Evolutionary conservation across 148 eudicot species (phyloP).

Genomic region (Rhododendron simsii): DNA sequence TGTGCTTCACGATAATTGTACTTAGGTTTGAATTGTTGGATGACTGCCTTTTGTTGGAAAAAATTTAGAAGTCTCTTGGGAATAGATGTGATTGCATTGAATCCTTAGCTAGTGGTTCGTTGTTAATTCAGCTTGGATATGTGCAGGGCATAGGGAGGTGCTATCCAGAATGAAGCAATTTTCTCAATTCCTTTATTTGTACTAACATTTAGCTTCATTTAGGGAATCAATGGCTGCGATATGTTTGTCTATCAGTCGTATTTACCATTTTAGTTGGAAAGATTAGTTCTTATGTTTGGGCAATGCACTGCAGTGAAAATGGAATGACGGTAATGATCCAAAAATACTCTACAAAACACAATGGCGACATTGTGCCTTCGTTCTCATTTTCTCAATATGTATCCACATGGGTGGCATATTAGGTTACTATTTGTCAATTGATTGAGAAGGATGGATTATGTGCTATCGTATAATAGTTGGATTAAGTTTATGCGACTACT

Average conservation of each 20-base stretch:
- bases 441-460: neutral
- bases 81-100: neutral
- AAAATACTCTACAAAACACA: neutral
- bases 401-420: neutral
- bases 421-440: neutral
- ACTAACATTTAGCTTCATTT: neutral
- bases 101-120: neutral
- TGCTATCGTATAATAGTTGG: neutral
- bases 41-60: neutral
- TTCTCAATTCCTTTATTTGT: neutral
- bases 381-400: neutral
- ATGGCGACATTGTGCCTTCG: neutral
- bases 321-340: neutral
- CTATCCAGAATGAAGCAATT: neutral
- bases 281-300: neutral
- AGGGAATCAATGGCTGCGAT: neutral
- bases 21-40: neutral
- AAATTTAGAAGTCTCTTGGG: neutral
- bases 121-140: neutral
- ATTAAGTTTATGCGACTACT: neutral
- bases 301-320: neutral
- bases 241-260: neutral
- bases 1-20: neutral
- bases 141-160: neutral
- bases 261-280: neutral